phyloP scores from a whole-genome alignment of 2,329 filamentous ascomycete genomes.

The Alternaria sp. region DNA sequence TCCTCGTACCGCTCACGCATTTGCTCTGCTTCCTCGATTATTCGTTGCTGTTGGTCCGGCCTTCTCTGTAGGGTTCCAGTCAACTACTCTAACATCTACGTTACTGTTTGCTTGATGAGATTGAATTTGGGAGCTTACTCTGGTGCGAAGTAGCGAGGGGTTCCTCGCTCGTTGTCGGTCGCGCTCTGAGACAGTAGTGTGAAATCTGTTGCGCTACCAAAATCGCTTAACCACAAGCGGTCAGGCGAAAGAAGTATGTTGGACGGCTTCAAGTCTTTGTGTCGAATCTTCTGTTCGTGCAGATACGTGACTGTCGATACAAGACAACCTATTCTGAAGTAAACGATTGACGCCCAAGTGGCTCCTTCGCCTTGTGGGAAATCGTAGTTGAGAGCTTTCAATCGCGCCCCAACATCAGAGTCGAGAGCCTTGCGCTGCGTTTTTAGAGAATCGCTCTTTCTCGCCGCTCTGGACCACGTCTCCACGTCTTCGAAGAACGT shows the following conservation, averaged over 20 bases:
- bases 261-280: not conserved
- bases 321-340: not conserved
- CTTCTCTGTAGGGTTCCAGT: slow-evolving; percentile 2
- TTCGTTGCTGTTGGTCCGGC: too few relatives aligned
- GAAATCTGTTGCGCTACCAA: not conserved
- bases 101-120: not conserved
- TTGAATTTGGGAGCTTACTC: slow-evolving; percentile 13
- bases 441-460: slow-evolving; percentile 28
- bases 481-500: slow-evolving; percentile 35
- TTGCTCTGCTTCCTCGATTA: too few relatives aligned
- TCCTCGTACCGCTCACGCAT: too few relatives aligned
- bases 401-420: not conserved
- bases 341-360: not conserved
- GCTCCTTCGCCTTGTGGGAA: not conserved
- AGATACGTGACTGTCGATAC: not conserved
- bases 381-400: not conserved
- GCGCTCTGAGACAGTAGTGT: not conserved
- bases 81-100: slow-evolving; percentile 13
- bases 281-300: not conserved
- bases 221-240: not conserved
- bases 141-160: slow-evolving; percentile 33
- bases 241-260: not conserved
- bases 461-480: slow-evolving; percentile 26
- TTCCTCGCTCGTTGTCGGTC: not conserved
- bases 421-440: not conserved